Evolutionary conservation across 2,329 filamentous ascomycete species (phyloP).

Genomic region (Nothomitra cinnamomea): DNA sequence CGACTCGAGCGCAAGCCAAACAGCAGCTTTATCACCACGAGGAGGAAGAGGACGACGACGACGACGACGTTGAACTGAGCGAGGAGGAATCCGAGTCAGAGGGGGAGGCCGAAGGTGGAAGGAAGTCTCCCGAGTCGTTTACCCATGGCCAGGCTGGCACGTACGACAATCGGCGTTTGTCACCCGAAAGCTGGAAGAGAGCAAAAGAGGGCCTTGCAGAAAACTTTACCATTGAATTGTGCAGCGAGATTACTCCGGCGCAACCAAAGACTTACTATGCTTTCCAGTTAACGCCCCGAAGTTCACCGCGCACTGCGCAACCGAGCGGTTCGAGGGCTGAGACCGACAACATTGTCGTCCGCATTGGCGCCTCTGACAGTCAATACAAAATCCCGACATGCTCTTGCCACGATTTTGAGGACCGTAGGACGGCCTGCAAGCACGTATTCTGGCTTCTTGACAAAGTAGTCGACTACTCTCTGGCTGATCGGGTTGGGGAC

Average conservation of each 20-base stretch:
- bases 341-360: background rate
- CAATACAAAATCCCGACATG: constrained; percentile 8
- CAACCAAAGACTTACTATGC: constrained; percentile 9
- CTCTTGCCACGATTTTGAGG: constrained; percentile 8
- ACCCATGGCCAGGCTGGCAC: background rate
- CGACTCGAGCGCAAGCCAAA: background rate
- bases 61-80: background rate
- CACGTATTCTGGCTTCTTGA: constrained; percentile 9
- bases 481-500: background rate
- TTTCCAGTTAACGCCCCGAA: constrained; percentile 7
- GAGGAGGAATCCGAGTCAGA: background rate
- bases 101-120: background rate
- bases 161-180: constrained; percentile 7
- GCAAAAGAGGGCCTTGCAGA: constrained; percentile 7
- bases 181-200: constrained; percentile 7
- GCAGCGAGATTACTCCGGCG: constrained; percentile 1
- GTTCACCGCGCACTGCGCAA: background rate
- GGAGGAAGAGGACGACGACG: background rate
- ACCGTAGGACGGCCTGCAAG: constrained; percentile 5
- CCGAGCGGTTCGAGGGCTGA: background rate
- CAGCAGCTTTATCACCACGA: background rate
- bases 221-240: constrained; percentile 7
- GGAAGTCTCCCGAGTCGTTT: background rate
- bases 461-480: constrained; percentile 14
- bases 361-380: background rate